Percentiles rank a stretch among this genome's conserved stretches.
These are phyloP conservation scores for Saccharum hybrid DNA, from an alignment of 202 grass and related monocot genomes.

Conservation along the genomic window DNA sequence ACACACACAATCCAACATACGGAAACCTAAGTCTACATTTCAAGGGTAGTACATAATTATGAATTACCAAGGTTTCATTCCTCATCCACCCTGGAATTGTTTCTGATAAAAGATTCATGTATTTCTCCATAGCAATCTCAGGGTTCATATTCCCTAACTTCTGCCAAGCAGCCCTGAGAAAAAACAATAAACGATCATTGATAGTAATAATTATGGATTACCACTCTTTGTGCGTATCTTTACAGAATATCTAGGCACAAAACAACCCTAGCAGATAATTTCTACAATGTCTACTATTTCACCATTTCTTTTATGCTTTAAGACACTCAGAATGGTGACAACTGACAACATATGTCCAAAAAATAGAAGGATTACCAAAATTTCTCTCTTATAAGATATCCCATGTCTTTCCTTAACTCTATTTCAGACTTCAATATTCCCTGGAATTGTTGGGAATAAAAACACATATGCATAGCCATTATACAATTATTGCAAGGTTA, in stretches of 20 bases:
- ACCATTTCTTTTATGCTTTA: constrained; percentile 33
- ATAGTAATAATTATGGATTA: constrained; percentile 11
- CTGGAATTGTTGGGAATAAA: constrained; percentile 32
- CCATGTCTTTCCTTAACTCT: constrained; percentile 4
- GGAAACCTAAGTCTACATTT: constrained; percentile 28
- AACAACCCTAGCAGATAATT: constrained; percentile 27
- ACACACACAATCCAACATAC: too few species aligned
- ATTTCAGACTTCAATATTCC: constrained; percentile 3
- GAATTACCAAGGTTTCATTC: constrained; percentile 49
- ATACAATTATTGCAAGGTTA: constrained; percentile 25
- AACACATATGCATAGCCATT: constrained; percentile 3
- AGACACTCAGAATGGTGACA: neutral
- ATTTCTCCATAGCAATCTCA: constrained; percentile 83
- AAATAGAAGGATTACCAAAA: constrained; percentile 7
- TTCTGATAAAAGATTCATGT: constrained; percentile 70
- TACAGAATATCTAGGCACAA: constrained; percentile 15
- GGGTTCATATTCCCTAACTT: constrained; percentile 78
- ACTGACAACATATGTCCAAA: constrained; percentile 4
- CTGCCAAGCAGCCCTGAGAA: constrained; percentile 72
- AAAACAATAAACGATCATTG: constrained; percentile 27
- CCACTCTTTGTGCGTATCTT: neutral
- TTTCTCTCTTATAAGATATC: constrained; percentile 4
- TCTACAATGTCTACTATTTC: constrained; percentile 1
- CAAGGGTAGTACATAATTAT: neutral
- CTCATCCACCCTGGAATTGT: constrained; percentile 67